Evolutionary conservation across 2,329 filamentous ascomycete genomes (phyloP).

Genomic region (Aspergillus amoenus): DNA sequence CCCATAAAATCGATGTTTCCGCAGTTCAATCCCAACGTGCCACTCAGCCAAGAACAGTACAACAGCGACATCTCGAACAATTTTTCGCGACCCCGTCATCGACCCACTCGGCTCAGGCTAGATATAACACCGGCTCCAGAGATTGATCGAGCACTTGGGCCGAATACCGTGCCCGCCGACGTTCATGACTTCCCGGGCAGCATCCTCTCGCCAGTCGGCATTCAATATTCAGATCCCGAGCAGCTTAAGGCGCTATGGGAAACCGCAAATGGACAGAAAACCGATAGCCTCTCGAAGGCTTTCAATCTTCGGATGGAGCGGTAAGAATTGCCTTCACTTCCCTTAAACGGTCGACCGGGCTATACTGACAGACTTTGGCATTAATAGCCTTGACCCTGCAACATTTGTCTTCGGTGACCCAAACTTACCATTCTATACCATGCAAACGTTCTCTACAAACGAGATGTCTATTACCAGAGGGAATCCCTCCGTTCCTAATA

Average conservation of each 20-base stretch:
- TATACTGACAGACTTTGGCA: constrained; percentile 17
- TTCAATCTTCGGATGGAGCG: constrained; percentile 44
- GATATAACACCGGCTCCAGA: constrained; percentile 34
- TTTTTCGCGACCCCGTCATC: constrained; percentile 16
- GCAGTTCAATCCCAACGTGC: constrained; percentile 40
- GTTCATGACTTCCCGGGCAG: constrained; percentile 42
- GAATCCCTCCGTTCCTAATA: constrained; percentile 41
- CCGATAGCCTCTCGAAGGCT: constrained; percentile 28
- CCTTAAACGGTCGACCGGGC: not conserved
- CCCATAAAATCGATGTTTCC: constrained; percentile 50
- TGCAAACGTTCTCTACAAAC: constrained; percentile 43
- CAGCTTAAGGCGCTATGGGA: constrained; percentile 47
- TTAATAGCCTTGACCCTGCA: constrained; percentile 37
- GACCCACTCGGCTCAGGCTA: constrained; percentile 25
- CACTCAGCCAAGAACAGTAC: constrained; percentile 39
- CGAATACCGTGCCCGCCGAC: constrained; percentile 44
- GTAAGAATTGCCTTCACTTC: constrained; percentile 26
- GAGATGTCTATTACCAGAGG: constrained; percentile 44
- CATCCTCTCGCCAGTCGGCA: constrained; percentile 32
- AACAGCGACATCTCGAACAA: constrained; percentile 27
- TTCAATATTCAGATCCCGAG: constrained; percentile 38
- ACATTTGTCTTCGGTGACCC: constrained; percentile 46
- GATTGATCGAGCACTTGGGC: constrained; percentile 36
- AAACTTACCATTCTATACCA: constrained; percentile 45
- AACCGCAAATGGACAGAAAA: constrained; percentile 45